Conservation (phyloP, 208 protist species). For the Leishmania major region DNA sequence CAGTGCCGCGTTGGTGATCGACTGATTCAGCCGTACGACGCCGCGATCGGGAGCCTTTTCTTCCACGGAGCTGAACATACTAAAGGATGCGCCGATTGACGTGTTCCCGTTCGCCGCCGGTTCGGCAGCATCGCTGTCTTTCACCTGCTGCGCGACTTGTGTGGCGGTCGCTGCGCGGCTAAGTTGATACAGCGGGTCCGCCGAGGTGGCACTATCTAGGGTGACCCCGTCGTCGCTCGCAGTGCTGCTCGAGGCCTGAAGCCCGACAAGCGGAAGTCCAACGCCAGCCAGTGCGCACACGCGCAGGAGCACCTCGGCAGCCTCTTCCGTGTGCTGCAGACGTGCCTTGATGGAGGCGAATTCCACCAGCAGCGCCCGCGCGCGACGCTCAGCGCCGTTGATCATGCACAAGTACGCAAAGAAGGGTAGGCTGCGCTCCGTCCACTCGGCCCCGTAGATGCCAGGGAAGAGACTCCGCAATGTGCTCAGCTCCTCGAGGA, state of each 20-base stretch:
- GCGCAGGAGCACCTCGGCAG: conserved; percentile 34
- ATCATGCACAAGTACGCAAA: conserved; percentile 51
- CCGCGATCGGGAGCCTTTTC: conserved; percentile 28
- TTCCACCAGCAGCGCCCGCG: conserved; percentile 52
- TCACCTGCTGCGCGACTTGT: background rate
- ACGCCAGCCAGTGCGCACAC: conserved; percentile 42
- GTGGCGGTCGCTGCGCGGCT: conserved; percentile 11
- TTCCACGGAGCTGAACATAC: conserved; percentile 27
- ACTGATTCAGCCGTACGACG: conserved; percentile 26
- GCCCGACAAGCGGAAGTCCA: conserved; percentile 27
- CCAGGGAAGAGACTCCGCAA: conserved; percentile 31
- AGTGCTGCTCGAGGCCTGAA: conserved; percentile 8
- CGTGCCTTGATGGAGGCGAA: conserved; percentile 34
- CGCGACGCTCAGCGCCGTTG: conserved; percentile 59
- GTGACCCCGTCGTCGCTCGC: background rate
- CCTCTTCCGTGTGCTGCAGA: conserved; percentile 20
- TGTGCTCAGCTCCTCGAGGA: conserved; percentile 37
- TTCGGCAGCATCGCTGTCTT: background rate
- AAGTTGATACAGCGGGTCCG: conserved; percentile 36
- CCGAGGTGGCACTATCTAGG: background rate
- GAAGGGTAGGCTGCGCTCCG: conserved; percentile 43
- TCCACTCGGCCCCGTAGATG: conserved; percentile 31
- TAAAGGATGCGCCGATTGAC: conserved; percentile 2
- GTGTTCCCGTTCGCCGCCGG: background rate
- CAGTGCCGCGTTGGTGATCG: conserved; percentile 26